Base-by-base conservation (phyloP, 495 filamentous ascomycete genomes). In the Neurospora sp. region DNA sequence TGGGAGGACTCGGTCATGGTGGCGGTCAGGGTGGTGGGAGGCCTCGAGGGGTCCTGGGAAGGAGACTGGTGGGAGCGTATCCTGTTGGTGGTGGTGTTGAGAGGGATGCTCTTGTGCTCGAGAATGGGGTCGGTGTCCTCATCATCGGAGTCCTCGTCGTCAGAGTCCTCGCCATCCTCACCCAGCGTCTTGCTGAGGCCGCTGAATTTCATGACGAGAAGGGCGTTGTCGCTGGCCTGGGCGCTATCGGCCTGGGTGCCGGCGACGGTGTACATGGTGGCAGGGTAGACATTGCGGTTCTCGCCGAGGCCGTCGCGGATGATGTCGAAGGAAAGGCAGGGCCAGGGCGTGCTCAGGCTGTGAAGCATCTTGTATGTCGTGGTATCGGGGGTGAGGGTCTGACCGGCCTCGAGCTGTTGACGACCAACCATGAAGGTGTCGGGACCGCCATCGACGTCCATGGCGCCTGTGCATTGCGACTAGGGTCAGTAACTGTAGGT, bases 331-430 rank as follows among this genome's bases (percentile, higher is more conserved):
- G 94, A 97, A 9, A 99, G 88, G 76, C 96, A 99, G 6, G 96
- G 96, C 96, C 96, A 99, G 0, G 93, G 92, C 17, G 94, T 91
- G 80, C 90, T 94, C 61, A 98, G 86, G 61, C 89, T 92, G 84
- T 99, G 96, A 40, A 98, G 89, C 94, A 99, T 96, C 76, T 97
- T 89, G 83, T 99, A 99, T 3, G 96, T 94, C 8, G 91, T 93
- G 44, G 91, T 84, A 81, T 99, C 96, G 16, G 96, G 94, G 12
- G 93, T 87, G 38, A 99, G 86, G 9, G 93, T 96, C 84, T 99
- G 93, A 73, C 93, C 95, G 41, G 93, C 90, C 70, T 90, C 91
- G 71, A 98, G 87, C 81, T 93, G 92, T 77, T 93, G 90, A 74
- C 96, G 88, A 65, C 94, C 94, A 71, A 94, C 93, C 78, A 99